A percentile compares a stretch with the other conserved stretches of the same genome.
Conservation (phyloP, 257 asterid genomes). For the Marsdenia floribunda region DNA sequence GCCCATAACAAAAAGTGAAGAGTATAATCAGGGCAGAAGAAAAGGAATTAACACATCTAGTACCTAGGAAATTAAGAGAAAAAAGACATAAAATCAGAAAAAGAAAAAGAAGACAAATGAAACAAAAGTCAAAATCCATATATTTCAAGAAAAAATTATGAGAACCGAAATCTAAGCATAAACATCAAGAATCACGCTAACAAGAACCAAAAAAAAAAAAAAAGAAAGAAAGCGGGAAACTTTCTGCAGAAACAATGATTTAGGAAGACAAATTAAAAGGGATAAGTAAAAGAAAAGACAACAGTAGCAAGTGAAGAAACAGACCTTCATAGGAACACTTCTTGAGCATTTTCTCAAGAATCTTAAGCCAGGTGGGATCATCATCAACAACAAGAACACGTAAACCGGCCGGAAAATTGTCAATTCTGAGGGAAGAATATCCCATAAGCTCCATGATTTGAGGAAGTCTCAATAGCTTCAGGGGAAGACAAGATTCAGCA, state of each 20-base stretch:
- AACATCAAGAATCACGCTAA: neutral
- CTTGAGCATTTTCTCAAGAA: conserved; percentile 96
- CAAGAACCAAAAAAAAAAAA: neutral
- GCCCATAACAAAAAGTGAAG: neutral
- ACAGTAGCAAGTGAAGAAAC: neutral
- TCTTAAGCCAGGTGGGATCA: conserved; percentile 95
- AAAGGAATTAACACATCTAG: neutral
- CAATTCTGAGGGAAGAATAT: conserved; percentile 51
- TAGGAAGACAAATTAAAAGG: neutral
- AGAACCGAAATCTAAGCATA: neutral
- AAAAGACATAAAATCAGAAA: neutral
- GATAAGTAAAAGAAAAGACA: neutral
- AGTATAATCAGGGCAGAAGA: neutral
- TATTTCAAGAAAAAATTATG: neutral
- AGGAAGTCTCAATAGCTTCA: conserved; percentile 7
- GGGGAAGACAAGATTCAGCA: conserved; percentile 18
- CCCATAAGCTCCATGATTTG: conserved; percentile 50
- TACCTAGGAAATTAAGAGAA: neutral
- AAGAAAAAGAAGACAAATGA: neutral
- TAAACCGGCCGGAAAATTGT: conserved; percentile 80
- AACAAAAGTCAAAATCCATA: neutral
- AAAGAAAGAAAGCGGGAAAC: neutral
- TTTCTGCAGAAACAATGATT: neutral
- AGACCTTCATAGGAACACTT: conserved; percentile 89
- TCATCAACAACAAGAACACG: conserved; percentile 95